A percentile compares a stretch with the other conserved stretches of the same genome.
phyloP scores from a whole-genome alignment of 352 stramenopile genomes.

The Globisporangium acanthophoron region DNA sequence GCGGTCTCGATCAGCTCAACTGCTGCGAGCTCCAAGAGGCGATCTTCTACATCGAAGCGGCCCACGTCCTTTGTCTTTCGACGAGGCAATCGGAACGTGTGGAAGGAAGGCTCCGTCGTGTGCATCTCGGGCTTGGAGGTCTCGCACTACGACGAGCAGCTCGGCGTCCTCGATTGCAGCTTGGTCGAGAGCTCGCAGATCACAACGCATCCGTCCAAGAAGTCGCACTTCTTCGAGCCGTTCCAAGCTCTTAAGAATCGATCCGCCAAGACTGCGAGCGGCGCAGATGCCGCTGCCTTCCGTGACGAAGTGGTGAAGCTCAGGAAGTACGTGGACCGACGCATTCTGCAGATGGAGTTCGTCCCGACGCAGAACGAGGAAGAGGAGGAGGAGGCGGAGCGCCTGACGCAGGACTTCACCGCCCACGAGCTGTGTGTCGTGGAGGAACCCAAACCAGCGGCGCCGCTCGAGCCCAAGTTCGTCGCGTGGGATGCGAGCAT shows the following conservation, averaged over 20 bases:
- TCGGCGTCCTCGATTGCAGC: conserved; percentile 49
- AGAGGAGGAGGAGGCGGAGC: conserved; percentile 25
- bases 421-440: conserved; percentile 16
- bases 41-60: neutral
- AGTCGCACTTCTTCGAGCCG: conserved; percentile 38
- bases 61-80: conserved; percentile 30
- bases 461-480: conserved; percentile 13
- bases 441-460: conserved; percentile 7
- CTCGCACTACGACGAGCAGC: conserved; percentile 56
- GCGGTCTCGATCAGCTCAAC: conserved; percentile 17
- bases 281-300: conserved; percentile 13
- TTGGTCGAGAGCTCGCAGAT: conserved; percentile 51
- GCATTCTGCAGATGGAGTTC: conserved; percentile 35
- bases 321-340: conserved; percentile 43
- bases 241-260: conserved; percentile 16
- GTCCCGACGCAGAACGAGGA: conserved; percentile 28
- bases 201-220: conserved; percentile 51
- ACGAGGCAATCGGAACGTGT: conserved; percentile 38
- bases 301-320: conserved; percentile 18
- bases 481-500: conserved; percentile 25
- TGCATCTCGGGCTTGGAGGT: conserved; percentile 54
- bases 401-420: conserved; percentile 45
- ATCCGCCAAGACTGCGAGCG: conserved; percentile 5
- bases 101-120: conserved; percentile 47
- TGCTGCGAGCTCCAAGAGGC: conserved; percentile 4